phyloP scores from a whole-genome alignment of 352 stramenopile genomes.

The Halophytophthora batemanensis region DNA sequence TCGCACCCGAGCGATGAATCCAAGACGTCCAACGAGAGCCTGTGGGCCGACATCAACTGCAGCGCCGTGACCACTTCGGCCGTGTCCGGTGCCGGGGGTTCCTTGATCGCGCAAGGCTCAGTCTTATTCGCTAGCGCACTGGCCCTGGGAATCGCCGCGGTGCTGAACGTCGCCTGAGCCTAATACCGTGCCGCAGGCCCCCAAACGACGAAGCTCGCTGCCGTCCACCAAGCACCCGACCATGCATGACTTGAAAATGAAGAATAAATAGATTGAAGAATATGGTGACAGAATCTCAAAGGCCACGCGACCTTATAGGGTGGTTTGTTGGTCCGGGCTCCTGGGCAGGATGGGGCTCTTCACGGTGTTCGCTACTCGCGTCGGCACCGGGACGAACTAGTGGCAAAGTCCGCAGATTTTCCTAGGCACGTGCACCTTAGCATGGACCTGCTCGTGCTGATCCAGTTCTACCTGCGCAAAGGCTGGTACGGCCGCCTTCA shows the following conservation, averaged over 20 bases:
- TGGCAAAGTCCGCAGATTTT: not conserved
- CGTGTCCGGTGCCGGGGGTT: not conserved
- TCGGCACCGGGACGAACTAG: not conserved
- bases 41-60: slow-evolving; percentile 16
- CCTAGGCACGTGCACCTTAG: slow-evolving; percentile 8
- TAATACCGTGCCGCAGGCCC: too few species aligned
- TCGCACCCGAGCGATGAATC: slow-evolving; percentile 17
- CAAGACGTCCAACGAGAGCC: slow-evolving; percentile 9
- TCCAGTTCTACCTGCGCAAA: slow-evolving; percentile 89
- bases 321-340: too few species aligned
- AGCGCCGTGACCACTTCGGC: not conserved
- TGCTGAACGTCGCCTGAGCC: not conserved
- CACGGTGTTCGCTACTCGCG: too few species aligned
- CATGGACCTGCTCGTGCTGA: slow-evolving; percentile 68
- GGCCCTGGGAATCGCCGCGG: not conserved
- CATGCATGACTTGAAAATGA: too few species aligned
- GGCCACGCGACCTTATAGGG: too few species aligned
- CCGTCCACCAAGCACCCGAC: too few species aligned
- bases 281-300: too few species aligned
- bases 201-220: too few species aligned
- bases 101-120: not conserved
- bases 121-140: not conserved
- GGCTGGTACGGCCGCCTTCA: slow-evolving; percentile 87
- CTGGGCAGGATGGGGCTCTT: too few species aligned
- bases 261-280: too few species aligned